A percentile compares a stretch with the other conserved stretches of the same genome.
These are phyloP conservation scores for Nevesoporus exiguus DNA, from an alignment of 768 basidiomycete species.

Conservation along the genomic window DNA sequence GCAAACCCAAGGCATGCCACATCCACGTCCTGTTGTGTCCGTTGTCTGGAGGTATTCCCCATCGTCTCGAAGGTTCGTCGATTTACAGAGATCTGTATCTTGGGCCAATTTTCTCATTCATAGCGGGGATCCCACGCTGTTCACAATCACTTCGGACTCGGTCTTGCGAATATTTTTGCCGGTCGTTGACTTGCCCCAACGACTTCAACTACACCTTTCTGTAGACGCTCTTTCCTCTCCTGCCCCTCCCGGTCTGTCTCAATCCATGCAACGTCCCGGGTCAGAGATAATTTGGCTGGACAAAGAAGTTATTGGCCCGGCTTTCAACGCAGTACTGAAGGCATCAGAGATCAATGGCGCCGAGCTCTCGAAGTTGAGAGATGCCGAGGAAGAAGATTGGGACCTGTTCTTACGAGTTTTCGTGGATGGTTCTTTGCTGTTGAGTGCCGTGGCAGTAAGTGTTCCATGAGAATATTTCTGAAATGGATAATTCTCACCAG, in stretches of 20 bases:
- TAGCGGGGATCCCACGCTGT: slow-evolving; percentile 76
- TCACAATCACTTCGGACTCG: slow-evolving; percentile 80
- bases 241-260: slow-evolving; percentile 37
- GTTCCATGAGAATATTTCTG: slow-evolving; percentile 2
- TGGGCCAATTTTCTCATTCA: slow-evolving; percentile 3
- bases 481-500: slow-evolving; percentile 3
- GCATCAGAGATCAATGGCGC: slow-evolving; percentile 13
- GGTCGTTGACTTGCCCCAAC: slow-evolving; percentile 80
- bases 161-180: slow-evolving; percentile 83
- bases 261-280: slow-evolving; percentile 21
- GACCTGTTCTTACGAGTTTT: slow-evolving; percentile 76
- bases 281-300: slow-evolving; percentile 72
- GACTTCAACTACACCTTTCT: slow-evolving; percentile 80
- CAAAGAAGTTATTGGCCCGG: slow-evolving; percentile 51
- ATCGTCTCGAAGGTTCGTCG: slow-evolving; percentile 58
- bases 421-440: slow-evolving; percentile 66
- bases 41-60: slow-evolving; percentile 72
- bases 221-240: slow-evolving; percentile 69
- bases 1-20: slow-evolving; percentile 63
- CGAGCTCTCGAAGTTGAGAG: slow-evolving; percentile 44
- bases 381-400: slow-evolving; percentile 70
- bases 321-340: slow-evolving; percentile 44
- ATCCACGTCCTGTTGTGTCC: slow-evolving; percentile 70
- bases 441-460: slow-evolving; percentile 71
- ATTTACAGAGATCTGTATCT: neutral